phyloP scores from a whole-genome alignment of 345 rosid genomes.

The Citrus medica region DNA sequence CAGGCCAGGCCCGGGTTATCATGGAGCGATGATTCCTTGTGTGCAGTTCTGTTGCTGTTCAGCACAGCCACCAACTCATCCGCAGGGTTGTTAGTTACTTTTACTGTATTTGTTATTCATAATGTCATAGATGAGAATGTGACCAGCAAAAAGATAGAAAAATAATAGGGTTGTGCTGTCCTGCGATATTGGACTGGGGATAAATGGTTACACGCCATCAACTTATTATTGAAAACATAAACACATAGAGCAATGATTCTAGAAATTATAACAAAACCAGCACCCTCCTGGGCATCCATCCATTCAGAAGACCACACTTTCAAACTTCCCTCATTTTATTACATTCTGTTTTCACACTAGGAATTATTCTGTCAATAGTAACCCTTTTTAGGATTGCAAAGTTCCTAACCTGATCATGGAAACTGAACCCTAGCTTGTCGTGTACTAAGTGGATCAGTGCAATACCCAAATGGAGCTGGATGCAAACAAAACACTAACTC shows the following conservation, averaged over 20 bases:
- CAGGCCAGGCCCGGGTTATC: slow-evolving; percentile 66
- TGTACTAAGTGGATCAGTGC: neutral
- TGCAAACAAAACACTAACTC: neutral
- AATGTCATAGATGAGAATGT: neutral
- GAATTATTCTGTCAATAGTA: neutral
- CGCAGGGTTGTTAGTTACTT: slow-evolving; percentile 64
- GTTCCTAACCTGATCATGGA: neutral
- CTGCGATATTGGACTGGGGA: neutral
- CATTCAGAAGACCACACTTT: neutral
- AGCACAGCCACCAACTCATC: slow-evolving; percentile 53
- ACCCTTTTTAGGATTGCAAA: neutral
- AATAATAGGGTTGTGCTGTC: neutral
- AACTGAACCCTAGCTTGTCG: neutral
- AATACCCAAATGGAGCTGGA: neutral
- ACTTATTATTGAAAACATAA: neutral
- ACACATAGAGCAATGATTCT: neutral
- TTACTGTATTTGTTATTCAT: slow-evolving; percentile 25
- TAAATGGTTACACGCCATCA: neutral
- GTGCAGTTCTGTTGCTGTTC: slow-evolving; percentile 51
- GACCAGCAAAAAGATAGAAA: neutral
- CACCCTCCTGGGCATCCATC: neutral
- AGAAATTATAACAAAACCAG: neutral
- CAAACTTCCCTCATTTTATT: neutral
- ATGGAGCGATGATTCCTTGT: slow-evolving; percentile 43
- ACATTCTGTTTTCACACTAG: neutral